phyloP scores from a whole-genome alignment of 176 grass and related monocot species.

The Ensete glaucum region DNA sequence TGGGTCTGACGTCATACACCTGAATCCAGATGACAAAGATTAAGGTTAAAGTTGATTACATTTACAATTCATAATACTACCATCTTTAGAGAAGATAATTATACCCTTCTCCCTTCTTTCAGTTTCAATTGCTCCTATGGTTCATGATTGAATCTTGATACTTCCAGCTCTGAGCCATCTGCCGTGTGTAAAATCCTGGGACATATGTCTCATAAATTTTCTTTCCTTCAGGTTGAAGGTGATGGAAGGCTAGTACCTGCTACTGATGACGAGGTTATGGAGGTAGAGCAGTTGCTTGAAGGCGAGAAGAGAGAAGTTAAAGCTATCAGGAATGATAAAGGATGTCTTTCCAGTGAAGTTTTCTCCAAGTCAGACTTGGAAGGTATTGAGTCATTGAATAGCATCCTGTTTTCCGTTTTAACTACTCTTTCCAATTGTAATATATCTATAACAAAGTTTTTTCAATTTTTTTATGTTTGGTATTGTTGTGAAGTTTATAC shows the following conservation, averaged over 20 bases:
- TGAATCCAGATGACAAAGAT: no score
- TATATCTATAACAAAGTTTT: background rate
- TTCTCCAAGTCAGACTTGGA: conserved; percentile 14
- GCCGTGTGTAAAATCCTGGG: background rate
- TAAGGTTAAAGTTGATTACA: background rate
- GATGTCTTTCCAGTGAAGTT: conserved; percentile 38
- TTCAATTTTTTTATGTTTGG: background rate
- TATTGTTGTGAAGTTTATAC: background rate
- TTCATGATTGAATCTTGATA: background rate
- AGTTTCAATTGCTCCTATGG: no score
- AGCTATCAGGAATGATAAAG: conserved; percentile 38
- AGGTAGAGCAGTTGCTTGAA: conserved; percentile 62
- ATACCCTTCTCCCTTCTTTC: no score
- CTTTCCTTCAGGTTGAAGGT: conserved; percentile 71
- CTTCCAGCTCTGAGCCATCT: no score
- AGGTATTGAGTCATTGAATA: conserved; percentile 19
- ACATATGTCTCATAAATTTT: conserved; percentile 9
- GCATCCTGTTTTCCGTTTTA: background rate
- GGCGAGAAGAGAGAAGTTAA: conserved; percentile 60
- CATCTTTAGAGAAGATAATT: background rate
- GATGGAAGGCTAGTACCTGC: conserved; percentile 95
- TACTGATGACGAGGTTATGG: conserved; percentile 86
- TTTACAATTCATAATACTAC: background rate
- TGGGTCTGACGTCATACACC: background rate
- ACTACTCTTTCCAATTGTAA: background rate